Evolutionary conservation across 495 filamentous ascomycete species (phyloP).

Genomic region (Cairneyella variabilis): DNA sequence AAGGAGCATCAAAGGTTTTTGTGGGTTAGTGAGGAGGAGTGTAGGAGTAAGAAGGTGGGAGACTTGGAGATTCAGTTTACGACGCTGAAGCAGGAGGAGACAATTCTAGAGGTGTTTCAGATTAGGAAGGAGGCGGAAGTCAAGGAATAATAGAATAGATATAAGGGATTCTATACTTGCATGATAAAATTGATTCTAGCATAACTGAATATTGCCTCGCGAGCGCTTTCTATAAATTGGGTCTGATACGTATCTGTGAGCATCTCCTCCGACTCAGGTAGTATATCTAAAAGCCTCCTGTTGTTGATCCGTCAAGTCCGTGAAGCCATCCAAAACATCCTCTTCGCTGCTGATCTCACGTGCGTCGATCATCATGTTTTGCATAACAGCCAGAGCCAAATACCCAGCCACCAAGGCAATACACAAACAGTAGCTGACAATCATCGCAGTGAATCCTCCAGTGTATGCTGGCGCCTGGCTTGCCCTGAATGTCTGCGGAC

Average conservation of each 20-base stretch:
- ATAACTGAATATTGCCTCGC: too few species aligned
- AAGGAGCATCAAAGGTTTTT: conserved; percentile 9
- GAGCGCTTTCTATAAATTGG: too few species aligned
- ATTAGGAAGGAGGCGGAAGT: conserved; percentile 1
- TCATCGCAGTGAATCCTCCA: conserved; percentile 60
- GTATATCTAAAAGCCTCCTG: conserved; percentile 1
- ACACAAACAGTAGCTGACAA: conserved; percentile 31
- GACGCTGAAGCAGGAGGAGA: conserved; percentile 2
- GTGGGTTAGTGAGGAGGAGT: conserved; percentile 12
- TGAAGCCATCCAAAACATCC: conserved; percentile 1
- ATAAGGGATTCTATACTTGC: too few species aligned
- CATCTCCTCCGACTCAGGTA: not conserved
- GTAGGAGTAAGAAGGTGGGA: conserved; percentile 3
- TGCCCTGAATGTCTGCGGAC: conserved; percentile 10
- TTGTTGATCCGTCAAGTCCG: conserved; percentile 1
- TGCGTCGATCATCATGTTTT: not conserved
- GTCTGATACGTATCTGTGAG: too few species aligned
- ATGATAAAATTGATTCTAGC: too few species aligned
- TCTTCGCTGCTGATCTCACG: not conserved
- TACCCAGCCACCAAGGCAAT: conserved; percentile 20
- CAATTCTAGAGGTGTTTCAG: conserved; percentile 10
- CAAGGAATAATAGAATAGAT: too few species aligned
- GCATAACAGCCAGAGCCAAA: conserved; percentile 10
- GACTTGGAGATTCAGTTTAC: conserved; percentile 5
- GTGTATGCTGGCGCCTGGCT: conserved; percentile 43